These are phyloP conservation scores for Rehmannia glutinosa DNA, from an alignment of 257 asterid genomes.

Conservation along the genomic window DNA sequence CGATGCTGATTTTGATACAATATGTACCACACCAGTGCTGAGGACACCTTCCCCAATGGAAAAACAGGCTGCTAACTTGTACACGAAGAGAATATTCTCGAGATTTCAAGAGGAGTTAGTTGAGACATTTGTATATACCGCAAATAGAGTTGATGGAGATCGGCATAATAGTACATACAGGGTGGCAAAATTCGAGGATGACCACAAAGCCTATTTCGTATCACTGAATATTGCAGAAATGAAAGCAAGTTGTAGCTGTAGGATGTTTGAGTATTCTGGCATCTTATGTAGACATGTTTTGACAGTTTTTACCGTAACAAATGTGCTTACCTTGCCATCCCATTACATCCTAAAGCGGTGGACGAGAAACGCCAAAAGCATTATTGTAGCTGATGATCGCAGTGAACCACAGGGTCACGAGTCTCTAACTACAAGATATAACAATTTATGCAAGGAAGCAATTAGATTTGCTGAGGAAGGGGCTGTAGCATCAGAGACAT, in stretches of 20 bases:
- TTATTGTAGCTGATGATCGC: conserved; percentile 44
- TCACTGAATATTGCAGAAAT: conserved; percentile 55
- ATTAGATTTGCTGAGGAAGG: conserved; percentile 81
- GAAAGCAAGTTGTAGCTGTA: conserved; percentile 85
- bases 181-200: conserved; percentile 92
- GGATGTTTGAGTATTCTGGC: conserved; percentile 85
- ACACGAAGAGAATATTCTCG: conserved; percentile 69
- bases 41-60: conserved; percentile 98
- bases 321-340: conserved; percentile 78
- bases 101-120: conserved; percentile 91
- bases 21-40: conserved; percentile 62
- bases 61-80: conserved; percentile 71
- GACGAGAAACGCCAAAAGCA: conserved; percentile 77
- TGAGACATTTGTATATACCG: conserved; percentile 91
- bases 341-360: conserved; percentile 86
- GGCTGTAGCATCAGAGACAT: conserved; percentile 67
- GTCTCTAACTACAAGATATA: conserved; percentile 58
- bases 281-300: conserved; percentile 83
- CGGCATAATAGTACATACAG: conserved; percentile 60
- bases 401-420: conserved; percentile 40
- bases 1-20: conserved; percentile 79
- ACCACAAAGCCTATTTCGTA: conserved; percentile 60
- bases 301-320: conserved; percentile 95
- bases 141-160: conserved; percentile 76
- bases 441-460: conserved; percentile 76